A percentile compares a stretch with the other conserved stretches of the same genome.
These are phyloP conservation scores for Singerocomus rubriflavus DNA, from an alignment of 1,284 basidiomycete genomes.

Conservation along the genomic window DNA sequence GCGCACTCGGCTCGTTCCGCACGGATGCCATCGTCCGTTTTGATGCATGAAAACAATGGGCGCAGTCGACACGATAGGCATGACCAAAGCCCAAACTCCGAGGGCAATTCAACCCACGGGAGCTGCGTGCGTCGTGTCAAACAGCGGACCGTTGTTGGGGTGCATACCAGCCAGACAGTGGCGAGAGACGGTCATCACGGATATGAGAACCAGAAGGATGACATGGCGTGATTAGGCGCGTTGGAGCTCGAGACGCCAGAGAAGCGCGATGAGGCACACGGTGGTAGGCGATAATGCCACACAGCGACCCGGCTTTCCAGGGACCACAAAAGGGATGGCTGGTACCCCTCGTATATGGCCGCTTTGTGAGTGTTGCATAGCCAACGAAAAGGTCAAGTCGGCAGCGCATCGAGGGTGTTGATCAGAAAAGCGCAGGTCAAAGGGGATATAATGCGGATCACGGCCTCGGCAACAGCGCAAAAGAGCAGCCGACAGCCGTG, in stretches of 20 bases:
- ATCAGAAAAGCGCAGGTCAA: slow-evolving; percentile 8
- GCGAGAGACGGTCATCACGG: slow-evolving; percentile 7
- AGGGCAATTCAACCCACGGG: slow-evolving; percentile 7
- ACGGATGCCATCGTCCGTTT: slow-evolving; percentile 4
- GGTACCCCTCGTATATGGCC: slow-evolving; percentile 9
- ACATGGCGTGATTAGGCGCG: background rate
- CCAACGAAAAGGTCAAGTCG: slow-evolving; percentile 10
- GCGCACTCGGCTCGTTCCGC: background rate
- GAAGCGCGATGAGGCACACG: slow-evolving; percentile 3
- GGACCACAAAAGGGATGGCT: slow-evolving; percentile 10
- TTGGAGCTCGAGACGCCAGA: slow-evolving; percentile 1
- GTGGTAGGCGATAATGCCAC: slow-evolving; percentile 12
- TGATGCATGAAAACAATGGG: slow-evolving; percentile 1
- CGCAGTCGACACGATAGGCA: slow-evolving; percentile 11
- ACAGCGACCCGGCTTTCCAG: slow-evolving; percentile 13
- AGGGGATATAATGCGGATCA: slow-evolving; percentile 8
- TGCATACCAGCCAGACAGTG: slow-evolving; percentile 9
- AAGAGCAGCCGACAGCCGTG: slow-evolving; percentile 6
- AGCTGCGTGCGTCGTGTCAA: slow-evolving; percentile 18
- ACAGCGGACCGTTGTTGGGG: background rate
- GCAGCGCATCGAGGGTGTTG: slow-evolving; percentile 3
- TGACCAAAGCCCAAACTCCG: slow-evolving; percentile 14
- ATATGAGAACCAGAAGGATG: slow-evolving; percentile 8
- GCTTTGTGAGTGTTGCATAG: slow-evolving; percentile 12
- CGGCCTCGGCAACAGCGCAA: slow-evolving; percentile 7